Evolutionary conservation across 2,329 filamentous ascomycete genomes (phyloP).

Genomic region (Lojkania enalia): DNA sequence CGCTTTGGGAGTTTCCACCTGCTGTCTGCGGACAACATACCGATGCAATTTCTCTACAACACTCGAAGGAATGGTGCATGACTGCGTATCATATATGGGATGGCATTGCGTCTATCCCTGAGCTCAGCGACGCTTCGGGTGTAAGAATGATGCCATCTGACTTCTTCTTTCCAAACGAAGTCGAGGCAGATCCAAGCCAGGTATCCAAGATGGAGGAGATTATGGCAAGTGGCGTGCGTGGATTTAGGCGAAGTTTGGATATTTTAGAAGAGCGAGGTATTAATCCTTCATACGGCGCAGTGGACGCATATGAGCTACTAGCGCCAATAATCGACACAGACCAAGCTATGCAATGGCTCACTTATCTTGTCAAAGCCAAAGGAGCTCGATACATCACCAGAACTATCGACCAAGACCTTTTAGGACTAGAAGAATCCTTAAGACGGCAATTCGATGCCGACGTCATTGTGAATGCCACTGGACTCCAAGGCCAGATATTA

Average conservation of each 20-base stretch:
- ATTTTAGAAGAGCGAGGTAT: constrained; percentile 42
- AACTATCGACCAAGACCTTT: constrained; percentile 43
- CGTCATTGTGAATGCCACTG: constrained; percentile 51
- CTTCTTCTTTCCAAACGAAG: constrained; percentile 45
- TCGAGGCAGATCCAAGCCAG: constrained; percentile 42
- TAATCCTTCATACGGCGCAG: constrained; percentile 40
- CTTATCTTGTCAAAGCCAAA: constrained; percentile 47
- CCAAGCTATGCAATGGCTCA: constrained; percentile 49
- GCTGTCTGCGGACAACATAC: constrained; percentile 52
- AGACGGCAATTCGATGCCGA: constrained; percentile 41
- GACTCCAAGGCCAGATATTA: constrained; percentile 43
- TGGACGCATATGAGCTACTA: constrained; percentile 51
- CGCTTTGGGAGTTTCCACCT: constrained; percentile 54
- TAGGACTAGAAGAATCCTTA: constrained; percentile 42
- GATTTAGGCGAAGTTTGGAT: constrained; percentile 40
- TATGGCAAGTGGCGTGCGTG: constrained; percentile 44
- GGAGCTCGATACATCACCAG: constrained; percentile 47
- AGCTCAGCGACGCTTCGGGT: constrained; percentile 30
- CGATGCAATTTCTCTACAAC: constrained; percentile 45
- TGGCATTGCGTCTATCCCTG: constrained; percentile 43
- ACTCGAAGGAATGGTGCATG: constrained; percentile 50
- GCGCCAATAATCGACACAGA: constrained; percentile 55
- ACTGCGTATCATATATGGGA: constrained; percentile 49
- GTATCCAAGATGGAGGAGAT: constrained; percentile 48
- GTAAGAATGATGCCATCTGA: constrained; percentile 46